phyloP scores from a whole-genome alignment of 768 basidiomycete species.

The Boletus rex-veris region DNA sequence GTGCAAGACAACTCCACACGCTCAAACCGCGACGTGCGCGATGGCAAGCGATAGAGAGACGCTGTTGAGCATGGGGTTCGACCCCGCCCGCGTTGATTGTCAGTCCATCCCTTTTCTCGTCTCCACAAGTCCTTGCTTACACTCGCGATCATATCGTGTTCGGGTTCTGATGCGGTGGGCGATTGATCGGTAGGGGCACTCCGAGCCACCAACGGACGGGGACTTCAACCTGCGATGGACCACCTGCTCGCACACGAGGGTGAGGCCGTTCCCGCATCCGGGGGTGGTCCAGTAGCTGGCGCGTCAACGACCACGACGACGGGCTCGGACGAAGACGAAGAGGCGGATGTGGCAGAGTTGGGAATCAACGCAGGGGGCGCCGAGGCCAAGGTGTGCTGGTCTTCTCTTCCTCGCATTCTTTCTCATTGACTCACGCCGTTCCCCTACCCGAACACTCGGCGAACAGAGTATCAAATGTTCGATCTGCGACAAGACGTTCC shows the following conservation, averaged over 20 bases:
- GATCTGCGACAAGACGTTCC: slow-evolving; percentile 82
- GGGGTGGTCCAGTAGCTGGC: slow-evolving; percentile 28
- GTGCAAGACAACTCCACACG: no score
- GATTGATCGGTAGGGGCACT: slow-evolving; percentile 65
- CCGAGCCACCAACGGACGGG: slow-evolving; percentile 76
- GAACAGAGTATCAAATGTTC: slow-evolving; percentile 74
- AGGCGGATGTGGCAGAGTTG: slow-evolving; percentile 47
- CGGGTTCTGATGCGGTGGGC: background rate
- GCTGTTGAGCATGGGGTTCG: slow-evolving; percentile 85
- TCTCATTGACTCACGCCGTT: background rate
- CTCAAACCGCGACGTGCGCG: background rate
- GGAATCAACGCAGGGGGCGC: slow-evolving; percentile 34
- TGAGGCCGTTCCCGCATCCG: slow-evolving; percentile 66
- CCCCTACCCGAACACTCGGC: no score
- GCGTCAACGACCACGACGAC: slow-evolving; percentile 29
- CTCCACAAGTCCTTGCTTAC: background rate
- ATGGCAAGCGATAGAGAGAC: slow-evolving; percentile 66
- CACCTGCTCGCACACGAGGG: slow-evolving; percentile 79
- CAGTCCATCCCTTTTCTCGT: slow-evolving; percentile 29
- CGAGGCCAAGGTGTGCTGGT: slow-evolving; percentile 59
- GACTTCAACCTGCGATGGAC: slow-evolving; percentile 90
- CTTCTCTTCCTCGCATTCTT: no score
- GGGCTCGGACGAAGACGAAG: slow-evolving; percentile 65
- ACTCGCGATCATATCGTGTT: background rate
- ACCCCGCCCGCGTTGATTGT: slow-evolving; percentile 83